phyloP scores from a whole-genome alignment of 2,329 filamentous ascomycete genomes.

The Lachnellula hyalina region DNA sequence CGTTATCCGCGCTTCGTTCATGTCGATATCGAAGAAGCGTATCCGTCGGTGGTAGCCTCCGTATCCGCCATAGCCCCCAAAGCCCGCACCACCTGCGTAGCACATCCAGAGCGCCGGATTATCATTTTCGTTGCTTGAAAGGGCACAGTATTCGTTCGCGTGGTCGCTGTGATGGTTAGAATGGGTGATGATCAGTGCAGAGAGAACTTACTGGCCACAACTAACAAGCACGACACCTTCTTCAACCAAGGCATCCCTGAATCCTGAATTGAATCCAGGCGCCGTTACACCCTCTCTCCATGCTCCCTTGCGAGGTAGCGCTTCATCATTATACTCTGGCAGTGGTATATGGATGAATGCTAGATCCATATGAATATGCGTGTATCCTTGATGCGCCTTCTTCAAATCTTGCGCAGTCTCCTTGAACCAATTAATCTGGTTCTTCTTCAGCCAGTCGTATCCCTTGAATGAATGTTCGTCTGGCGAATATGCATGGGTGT shows the following conservation, averaged over 20 bases:
- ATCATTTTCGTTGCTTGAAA: constrained; percentile 40
- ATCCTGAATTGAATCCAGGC: constrained; percentile 84
- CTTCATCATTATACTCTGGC: constrained; percentile 70
- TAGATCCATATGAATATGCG: constrained; percentile 88
- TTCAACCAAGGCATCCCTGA: constrained; percentile 81
- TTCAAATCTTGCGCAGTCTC: constrained; percentile 69
- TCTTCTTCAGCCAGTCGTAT: constrained; percentile 95
- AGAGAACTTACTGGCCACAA: constrained; percentile 73
- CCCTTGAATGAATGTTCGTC: constrained; percentile 85
- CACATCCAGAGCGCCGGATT: constrained; percentile 92
- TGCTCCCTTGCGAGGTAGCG: constrained; percentile 59
- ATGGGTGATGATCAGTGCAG: background rate
- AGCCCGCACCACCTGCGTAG: constrained; percentile 86
- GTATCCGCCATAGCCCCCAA: constrained; percentile 93
- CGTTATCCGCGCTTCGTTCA: constrained; percentile 79
- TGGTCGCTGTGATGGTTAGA: constrained; percentile 61
- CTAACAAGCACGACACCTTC: constrained; percentile 82
- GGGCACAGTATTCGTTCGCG: constrained; percentile 91
- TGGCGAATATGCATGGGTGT: constrained; percentile 87
- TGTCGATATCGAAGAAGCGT: constrained; percentile 87
- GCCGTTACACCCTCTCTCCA: constrained; percentile 84
- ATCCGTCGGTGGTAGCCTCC: constrained; percentile 77
- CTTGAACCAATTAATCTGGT: constrained; percentile 92
- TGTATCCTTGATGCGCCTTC: constrained; percentile 76
- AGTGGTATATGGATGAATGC: constrained; percentile 97